These are phyloP conservation scores for Coniella vitis DNA, from an alignment of 2,329 filamentous ascomycete genomes.

Conservation along the genomic window DNA sequence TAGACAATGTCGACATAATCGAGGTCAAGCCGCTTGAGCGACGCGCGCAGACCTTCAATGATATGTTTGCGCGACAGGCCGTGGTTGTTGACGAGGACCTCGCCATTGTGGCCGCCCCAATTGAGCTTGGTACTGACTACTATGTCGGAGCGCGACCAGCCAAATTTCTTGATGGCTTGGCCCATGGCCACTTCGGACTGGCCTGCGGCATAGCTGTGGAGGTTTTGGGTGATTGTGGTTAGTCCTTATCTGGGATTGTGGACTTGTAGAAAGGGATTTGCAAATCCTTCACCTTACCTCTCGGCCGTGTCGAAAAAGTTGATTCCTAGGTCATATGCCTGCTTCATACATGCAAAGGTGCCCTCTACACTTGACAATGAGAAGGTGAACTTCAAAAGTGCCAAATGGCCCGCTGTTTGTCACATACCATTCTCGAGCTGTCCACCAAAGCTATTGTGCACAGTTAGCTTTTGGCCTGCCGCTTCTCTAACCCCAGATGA, in stretches of 20 bases:
- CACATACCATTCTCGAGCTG: conserved; percentile 25
- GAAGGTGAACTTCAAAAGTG: not conserved
- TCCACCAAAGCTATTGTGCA: conserved; percentile 22
- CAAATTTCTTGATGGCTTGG: conserved; percentile 51
- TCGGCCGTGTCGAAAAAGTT: conserved; percentile 61
- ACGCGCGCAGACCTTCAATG: conserved; percentile 51
- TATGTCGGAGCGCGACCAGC: conserved; percentile 55
- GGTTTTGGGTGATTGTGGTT: not conserved
- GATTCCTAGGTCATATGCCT: conserved; percentile 52
- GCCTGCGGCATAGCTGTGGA: conserved; percentile 48
- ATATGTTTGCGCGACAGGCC: conserved; percentile 56
- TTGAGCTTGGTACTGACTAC: conserved; percentile 59
- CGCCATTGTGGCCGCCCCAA: conserved; percentile 56
- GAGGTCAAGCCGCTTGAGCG: conserved; percentile 49
- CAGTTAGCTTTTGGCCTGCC: conserved; percentile 9
- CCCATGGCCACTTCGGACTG: conserved; percentile 60
- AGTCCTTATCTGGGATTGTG: too few species aligned
- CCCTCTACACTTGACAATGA: conserved; percentile 34
- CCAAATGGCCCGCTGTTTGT: not conserved
- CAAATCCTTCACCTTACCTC: conserved; percentile 20
- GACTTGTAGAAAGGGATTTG: too few species aligned
- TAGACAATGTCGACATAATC: conserved; percentile 63
- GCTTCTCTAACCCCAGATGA: not conserved
- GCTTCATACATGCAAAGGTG: conserved; percentile 55
- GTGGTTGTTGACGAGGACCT: conserved; percentile 54